Percentiles rank a stretch among this genome's conserved stretches.
Evolutionary conservation across 139 green algal genomes (phyloP).

Genomic region (Limnomonas spitsbergensis): DNA sequence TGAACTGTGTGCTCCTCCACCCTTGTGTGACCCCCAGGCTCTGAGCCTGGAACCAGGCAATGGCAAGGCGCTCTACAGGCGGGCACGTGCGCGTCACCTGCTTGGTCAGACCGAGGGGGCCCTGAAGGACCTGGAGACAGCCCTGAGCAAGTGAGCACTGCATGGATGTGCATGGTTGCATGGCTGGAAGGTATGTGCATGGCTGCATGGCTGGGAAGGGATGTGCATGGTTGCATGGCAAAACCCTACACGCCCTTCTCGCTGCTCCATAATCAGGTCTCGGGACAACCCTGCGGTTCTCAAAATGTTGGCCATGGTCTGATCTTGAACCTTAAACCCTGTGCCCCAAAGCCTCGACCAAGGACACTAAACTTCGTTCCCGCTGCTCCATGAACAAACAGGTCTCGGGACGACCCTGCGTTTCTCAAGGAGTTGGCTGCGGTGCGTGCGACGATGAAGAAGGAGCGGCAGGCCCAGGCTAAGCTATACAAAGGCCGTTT

Average conservation of each 20-base stretch:
- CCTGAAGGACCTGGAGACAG: constrained; percentile 53
- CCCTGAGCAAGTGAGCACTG: constrained; percentile 20
- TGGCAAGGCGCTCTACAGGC: constrained; percentile 75
- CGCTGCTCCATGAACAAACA: no score
- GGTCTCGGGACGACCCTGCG: constrained; percentile 27
- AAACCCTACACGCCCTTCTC: no score
- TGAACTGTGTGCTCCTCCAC: no score
- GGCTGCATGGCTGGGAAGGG: no score
- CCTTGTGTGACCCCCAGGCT: constrained; percentile 43
- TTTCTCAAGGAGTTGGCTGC: constrained; percentile 33
- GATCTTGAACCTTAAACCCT: no score
- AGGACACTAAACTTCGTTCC: no score
- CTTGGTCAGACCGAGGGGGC: constrained; percentile 63
- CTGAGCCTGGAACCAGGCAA: constrained; percentile 35
- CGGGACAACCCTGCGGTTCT: no score
- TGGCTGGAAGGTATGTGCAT: no score
- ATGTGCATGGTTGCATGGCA: no score
- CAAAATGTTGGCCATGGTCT: no score
- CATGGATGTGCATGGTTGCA: not conserved
- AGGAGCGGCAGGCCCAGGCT: constrained; percentile 28
- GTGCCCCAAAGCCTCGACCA: no score
- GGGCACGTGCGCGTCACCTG: constrained; percentile 47
- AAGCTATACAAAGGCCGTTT: constrained; percentile 41
- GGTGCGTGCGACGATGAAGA: constrained; percentile 22
- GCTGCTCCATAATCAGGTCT: no score